Percentiles rank a stretch among this genome's conserved stretches.
Evolutionary conservation across 2,329 filamentous ascomycete genomes (phyloP).

Genomic region (Colletotrichum destructivum): DNA sequence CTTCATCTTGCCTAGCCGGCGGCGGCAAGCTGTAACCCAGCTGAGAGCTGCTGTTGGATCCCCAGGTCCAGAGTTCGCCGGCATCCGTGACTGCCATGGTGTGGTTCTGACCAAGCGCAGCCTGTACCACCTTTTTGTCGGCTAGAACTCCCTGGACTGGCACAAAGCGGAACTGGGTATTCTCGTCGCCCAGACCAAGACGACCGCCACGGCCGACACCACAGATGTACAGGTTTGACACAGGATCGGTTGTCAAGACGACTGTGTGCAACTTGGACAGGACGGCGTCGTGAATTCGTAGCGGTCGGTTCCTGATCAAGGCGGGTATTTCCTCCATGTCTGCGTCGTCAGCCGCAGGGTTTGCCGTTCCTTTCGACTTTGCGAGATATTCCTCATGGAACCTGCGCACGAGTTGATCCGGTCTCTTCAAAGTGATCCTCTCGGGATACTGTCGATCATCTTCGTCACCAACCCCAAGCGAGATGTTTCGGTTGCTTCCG

Average conservation of each 20-base stretch:
- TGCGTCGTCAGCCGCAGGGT: conserved; percentile 40
- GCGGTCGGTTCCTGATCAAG: conserved; percentile 78
- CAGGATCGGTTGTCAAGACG: conserved; percentile 86
- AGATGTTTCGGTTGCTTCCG: conserved; percentile 96
- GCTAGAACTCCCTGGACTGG: conserved; percentile 84
- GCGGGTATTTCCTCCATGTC: conserved; percentile 75
- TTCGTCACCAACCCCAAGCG: conserved; percentile 93
- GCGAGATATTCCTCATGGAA: conserved; percentile 80
- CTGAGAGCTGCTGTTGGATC: conserved; percentile 87
- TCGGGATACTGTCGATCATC: conserved; percentile 96
- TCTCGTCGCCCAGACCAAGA: conserved; percentile 90
- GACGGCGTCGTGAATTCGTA: conserved; percentile 84
- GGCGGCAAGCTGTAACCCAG: conserved; percentile 85
- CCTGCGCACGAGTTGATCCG: conserved; percentile 80
- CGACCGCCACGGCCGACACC: conserved; percentile 93
- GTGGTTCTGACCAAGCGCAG: conserved; percentile 93
- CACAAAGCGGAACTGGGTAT: conserved; percentile 87
- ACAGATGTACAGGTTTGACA: conserved; percentile 93
- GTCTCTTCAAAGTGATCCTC: conserved; percentile 81
- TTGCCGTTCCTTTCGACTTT: conserved; percentile 49
- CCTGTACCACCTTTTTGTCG: conserved; percentile 80
- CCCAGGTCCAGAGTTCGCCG: conserved; percentile 97
- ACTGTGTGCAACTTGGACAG: conserved; percentile 95
- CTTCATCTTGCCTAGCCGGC: conserved; percentile 79
- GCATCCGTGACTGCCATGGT: conserved; percentile 86